Conservation (phyloP, 148 eudicot species). For the Rhododendron vialii region DNA sequence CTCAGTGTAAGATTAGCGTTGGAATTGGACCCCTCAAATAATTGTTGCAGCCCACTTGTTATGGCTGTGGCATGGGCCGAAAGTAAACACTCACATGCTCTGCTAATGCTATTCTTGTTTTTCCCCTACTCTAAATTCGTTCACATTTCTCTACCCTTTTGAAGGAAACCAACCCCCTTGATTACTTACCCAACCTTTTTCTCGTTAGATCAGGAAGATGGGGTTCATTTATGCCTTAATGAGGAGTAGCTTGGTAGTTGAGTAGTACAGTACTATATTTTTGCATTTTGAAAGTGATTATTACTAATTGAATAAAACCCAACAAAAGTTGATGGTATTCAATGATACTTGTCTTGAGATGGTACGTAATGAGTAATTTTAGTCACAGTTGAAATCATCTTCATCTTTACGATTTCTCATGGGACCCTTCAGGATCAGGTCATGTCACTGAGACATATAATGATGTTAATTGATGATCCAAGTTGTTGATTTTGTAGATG, state of each 20-base stretch:
- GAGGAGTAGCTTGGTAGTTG: too few species aligned
- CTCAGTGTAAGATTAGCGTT: not conserved
- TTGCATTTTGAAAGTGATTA: not conserved
- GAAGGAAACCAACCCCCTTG: not conserved
- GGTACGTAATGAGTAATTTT: not conserved
- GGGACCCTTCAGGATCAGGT: not conserved
- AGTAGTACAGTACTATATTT: not conserved
- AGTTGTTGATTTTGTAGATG: not conserved
- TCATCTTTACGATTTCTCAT: not conserved
- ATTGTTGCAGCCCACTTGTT: not conserved
- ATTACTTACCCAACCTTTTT: not conserved
- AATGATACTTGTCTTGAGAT: not conserved
- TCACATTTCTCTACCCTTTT: not conserved
- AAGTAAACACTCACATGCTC: not conserved
- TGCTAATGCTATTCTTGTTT: not conserved
- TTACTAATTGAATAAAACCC: not conserved
- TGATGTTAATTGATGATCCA: not conserved
- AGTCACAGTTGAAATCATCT: not conserved
- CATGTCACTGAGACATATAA: not conserved
- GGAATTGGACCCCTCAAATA: conserved; percentile 2
- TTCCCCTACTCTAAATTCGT: not conserved
- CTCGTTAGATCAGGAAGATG: not conserved
- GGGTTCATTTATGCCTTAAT: not conserved
- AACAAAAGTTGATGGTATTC: not conserved
- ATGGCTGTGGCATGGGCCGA: conserved; percentile 1